A percentile compares a stretch with the other conserved stretches of the same genome.
These are phyloP conservation scores for Ettlia oleoabundans DNA, from an alignment of 139 green algal species.

Conservation along the genomic window DNA sequence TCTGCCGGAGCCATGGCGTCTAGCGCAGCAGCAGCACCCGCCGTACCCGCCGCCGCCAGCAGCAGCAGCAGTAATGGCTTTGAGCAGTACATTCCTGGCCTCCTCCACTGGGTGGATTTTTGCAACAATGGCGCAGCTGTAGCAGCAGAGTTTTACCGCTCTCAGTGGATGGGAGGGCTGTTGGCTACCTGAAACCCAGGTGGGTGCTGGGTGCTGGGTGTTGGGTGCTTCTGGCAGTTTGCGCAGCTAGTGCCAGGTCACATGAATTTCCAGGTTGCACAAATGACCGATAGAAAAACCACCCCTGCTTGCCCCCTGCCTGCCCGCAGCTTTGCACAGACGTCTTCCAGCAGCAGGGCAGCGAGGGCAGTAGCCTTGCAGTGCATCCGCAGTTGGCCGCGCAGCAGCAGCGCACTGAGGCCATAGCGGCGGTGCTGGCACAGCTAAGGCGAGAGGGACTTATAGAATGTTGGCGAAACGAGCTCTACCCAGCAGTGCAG, in stretches of 20 bases:
- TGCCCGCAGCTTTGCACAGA: slow-evolving; percentile 58
- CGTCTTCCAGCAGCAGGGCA: slow-evolving; percentile 46
- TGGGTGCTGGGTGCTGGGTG: slow-evolving; percentile 1
- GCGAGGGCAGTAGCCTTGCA: neutral
- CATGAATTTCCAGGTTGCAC: too few relatives aligned
- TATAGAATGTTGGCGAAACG: slow-evolving; percentile 89
- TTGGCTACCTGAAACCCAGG: slow-evolving; percentile 62
- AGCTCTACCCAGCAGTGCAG: slow-evolving; percentile 89
- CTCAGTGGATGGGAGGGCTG: slow-evolving; percentile 41
- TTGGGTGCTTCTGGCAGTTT: too few relatives aligned
- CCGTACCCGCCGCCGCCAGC: too few relatives aligned
- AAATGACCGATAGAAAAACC: neutral
- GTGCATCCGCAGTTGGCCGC: slow-evolving; percentile 32
- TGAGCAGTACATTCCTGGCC: slow-evolving; percentile 39
- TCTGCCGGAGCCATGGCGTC: too few relatives aligned
- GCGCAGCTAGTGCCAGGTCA: too few relatives aligned
- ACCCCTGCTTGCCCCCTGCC: neutral
- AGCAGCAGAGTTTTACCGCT: slow-evolving; percentile 54
- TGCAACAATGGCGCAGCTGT: slow-evolving; percentile 61
- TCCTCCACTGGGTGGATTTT: slow-evolving; percentile 53
- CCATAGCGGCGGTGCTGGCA: slow-evolving; percentile 45
- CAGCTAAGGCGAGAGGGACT: slow-evolving; percentile 62
- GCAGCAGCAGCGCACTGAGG: slow-evolving; percentile 54
- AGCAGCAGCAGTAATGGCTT: neutral
- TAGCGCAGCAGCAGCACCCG: too few relatives aligned